Evolutionary conservation across 768 basidiomycete species (phyloP).

Genomic region (Termitomyces eurrhizus): DNA sequence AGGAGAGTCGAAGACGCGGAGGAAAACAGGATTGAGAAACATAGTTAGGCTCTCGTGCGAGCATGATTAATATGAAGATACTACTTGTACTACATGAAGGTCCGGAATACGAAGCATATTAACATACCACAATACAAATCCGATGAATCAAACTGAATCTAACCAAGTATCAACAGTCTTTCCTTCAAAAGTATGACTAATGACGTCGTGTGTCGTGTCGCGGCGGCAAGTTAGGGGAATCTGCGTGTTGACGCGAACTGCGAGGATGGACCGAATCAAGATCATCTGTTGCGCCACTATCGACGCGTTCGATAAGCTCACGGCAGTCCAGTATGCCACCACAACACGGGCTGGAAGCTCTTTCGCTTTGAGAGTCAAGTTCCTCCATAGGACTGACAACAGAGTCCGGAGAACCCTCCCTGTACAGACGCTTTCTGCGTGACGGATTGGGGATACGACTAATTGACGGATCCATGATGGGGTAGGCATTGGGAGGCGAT

Average conservation of each 20-base stretch:
- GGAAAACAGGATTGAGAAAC: background rate
- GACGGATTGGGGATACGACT: conserved; percentile 7
- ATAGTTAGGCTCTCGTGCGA: background rate
- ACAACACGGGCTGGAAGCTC: conserved; percentile 36
- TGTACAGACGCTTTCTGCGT: conserved; percentile 29
- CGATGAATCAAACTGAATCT: background rate
- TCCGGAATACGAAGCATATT: background rate
- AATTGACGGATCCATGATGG: conserved; percentile 4
- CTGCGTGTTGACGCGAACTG: conserved; percentile 1
- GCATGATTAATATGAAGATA: background rate
- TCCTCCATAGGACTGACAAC: conserved; percentile 8
- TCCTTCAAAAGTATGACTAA: background rate
- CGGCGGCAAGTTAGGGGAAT: conserved; percentile 8
- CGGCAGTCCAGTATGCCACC: conserved; percentile 49
- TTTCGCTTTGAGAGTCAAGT: conserved; percentile 11
- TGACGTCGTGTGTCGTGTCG: conserved; percentile 4
- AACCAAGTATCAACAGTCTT: background rate
- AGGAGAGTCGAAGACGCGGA: background rate
- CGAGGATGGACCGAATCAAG: background rate
- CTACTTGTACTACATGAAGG: conserved; percentile 3
- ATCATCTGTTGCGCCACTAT: conserved; percentile 11
- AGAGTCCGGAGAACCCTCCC: conserved; percentile 27
- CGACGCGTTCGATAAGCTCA: conserved; percentile 30
- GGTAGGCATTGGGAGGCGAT: conserved; percentile 16
- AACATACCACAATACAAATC: background rate